phyloP scores from a whole-genome alignment of 192 early-diverging fungal genomes.

The Geosiphon pyriformis region DNA sequence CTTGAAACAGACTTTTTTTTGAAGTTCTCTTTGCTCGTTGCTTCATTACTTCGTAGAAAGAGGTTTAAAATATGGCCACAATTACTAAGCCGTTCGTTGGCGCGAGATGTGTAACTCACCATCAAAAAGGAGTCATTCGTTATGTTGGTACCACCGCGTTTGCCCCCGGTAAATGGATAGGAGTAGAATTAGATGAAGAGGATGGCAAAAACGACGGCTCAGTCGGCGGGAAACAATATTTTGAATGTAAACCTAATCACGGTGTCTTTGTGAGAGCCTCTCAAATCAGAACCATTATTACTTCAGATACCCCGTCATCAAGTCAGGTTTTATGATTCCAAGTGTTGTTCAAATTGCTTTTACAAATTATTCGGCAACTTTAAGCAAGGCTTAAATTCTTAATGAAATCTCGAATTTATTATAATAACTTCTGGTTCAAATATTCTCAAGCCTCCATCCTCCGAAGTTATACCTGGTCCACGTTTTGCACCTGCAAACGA shows the following conservation, averaged over 20 bases:
- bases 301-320: neutral
- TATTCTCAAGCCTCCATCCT: too few relatives aligned
- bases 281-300: slow-evolving; percentile 42
- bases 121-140: slow-evolving; percentile 62
- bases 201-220: slow-evolving; percentile 75
- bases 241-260: slow-evolving; percentile 64
- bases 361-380: too few relatives aligned
- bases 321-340: too few relatives aligned
- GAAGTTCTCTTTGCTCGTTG: too few relatives aligned
- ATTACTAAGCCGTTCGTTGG: neutral
- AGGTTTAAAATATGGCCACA: neutral
- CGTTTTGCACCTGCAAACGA: slow-evolving; percentile 32
- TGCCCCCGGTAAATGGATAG: slow-evolving; percentile 82
- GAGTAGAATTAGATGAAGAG: slow-evolving; percentile 76
- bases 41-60: too few relatives aligned
- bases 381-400: too few relatives aligned
- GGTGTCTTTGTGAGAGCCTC: slow-evolving; percentile 75
- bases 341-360: too few relatives aligned
- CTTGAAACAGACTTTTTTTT: too few relatives aligned
- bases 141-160: slow-evolving; percentile 80
- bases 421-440: too few relatives aligned
- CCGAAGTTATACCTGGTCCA: neutral
- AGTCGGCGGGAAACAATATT: slow-evolving; percentile 72
- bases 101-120: slow-evolving; percentile 22
- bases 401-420: too few relatives aligned